Conservation (phyloP, 345 rosid genomes). For the Citrus medica region DNA sequence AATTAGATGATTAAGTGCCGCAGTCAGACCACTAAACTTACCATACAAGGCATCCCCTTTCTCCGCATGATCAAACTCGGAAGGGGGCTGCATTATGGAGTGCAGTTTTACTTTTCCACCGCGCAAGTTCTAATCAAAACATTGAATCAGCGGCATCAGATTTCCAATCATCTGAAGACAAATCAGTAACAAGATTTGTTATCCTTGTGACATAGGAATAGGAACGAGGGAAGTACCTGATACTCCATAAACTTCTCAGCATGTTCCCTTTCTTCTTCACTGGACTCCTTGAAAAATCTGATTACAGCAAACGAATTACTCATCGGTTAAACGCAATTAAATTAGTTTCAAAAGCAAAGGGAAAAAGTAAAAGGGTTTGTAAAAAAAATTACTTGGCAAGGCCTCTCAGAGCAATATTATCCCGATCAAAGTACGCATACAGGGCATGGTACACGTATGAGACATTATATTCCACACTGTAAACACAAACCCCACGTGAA, state of each 20-base stretch:
- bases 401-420: conserved; percentile 67
- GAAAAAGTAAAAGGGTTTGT: not conserved
- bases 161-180: not conserved
- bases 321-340: not conserved
- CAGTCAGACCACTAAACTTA: conserved; percentile 4
- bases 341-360: not conserved
- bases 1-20: not conserved
- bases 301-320: not conserved
- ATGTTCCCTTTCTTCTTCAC: conserved; percentile 84
- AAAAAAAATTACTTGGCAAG: conserved; percentile 55
- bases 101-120: conserved; percentile 80
- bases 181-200: not conserved
- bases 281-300: conserved; percentile 87
- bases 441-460: conserved; percentile 81
- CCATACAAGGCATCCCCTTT: conserved; percentile 77
- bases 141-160: not conserved
- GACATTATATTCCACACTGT: conserved; percentile 81
- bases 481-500: not conserved
- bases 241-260: conserved; percentile 80
- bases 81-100: conserved; percentile 50
- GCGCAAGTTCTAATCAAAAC: conserved; percentile 49
- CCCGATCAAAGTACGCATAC: conserved; percentile 86
- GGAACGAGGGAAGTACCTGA: conserved; percentile 41
- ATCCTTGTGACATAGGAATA: not conserved
- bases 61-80: conserved; percentile 72